Conservation (phyloP, 1,284 basidiomycete species). For the Exobasidium cylindrosporum region DNA sequence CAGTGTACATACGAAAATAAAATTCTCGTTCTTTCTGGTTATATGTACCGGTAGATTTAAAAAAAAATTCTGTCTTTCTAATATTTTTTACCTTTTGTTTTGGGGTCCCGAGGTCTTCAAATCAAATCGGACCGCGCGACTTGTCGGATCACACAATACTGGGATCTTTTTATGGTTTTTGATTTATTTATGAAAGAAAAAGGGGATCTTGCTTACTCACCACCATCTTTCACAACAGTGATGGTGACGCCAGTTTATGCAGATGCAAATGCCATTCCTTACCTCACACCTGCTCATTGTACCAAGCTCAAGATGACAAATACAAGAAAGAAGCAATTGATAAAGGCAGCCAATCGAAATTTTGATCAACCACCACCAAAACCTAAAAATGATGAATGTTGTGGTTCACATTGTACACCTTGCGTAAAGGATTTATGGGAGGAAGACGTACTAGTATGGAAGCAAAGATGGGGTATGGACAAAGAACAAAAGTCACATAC, state of each 20-base stretch:
- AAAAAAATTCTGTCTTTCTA: too few relatives aligned
- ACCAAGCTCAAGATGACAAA: constrained; percentile 29
- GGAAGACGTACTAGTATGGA: constrained; percentile 34
- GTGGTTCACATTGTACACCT: constrained; percentile 34
- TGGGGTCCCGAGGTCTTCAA: too few relatives aligned
- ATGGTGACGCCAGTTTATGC: constrained; percentile 23
- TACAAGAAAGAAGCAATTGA: constrained; percentile 35
- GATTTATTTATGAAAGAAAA: too few relatives aligned
- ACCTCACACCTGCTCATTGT: constrained; percentile 14
- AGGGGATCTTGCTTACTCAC: too few relatives aligned
- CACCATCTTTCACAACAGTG: too few relatives aligned
- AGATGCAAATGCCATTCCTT: constrained; percentile 22
- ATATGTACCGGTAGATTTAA: too few relatives aligned
- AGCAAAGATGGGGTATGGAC: constrained; percentile 28
- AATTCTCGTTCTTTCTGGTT: too few relatives aligned
- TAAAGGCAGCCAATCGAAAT: constrained; percentile 28
- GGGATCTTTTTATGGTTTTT: too few relatives aligned
- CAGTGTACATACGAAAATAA: too few relatives aligned
- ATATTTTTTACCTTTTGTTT: too few relatives aligned
- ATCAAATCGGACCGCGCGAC: too few relatives aligned
- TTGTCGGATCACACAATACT: too few relatives aligned
- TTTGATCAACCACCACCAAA: constrained; percentile 34
- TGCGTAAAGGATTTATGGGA: constrained; percentile 43
- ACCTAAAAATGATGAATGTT: constrained; percentile 38
- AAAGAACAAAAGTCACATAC: neutral